Evolutionary conservation across 2,329 filamentous ascomycete genomes (phyloP).

Genomic region (Aspergillus sp.): DNA sequence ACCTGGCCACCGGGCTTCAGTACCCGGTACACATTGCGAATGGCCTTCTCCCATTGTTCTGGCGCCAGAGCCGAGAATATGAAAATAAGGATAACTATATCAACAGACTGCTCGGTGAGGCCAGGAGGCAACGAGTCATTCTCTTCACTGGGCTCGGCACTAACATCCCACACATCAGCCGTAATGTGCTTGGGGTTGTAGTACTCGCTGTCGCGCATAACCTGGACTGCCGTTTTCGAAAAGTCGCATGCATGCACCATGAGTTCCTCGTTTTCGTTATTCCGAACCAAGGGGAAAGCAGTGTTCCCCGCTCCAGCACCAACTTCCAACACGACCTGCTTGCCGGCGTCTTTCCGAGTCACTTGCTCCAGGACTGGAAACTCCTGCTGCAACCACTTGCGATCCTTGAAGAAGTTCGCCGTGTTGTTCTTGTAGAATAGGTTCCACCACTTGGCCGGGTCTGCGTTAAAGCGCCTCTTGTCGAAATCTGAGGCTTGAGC

Average conservation of each 20-base stretch:
- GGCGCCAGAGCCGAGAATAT: slow-evolving; percentile 93
- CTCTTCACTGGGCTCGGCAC: slow-evolving; percentile 56
- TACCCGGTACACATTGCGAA: slow-evolving; percentile 76
- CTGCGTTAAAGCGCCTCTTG: slow-evolving; percentile 80
- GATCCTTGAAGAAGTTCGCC: slow-evolving; percentile 96
- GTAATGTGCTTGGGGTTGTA: slow-evolving; percentile 73
- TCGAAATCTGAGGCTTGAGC: slow-evolving; percentile 92
- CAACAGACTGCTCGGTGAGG: slow-evolving; percentile 74
- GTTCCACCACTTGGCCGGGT: slow-evolving; percentile 97
- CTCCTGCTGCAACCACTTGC: slow-evolving; percentile 95
- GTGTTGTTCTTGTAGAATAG: slow-evolving; percentile 97
- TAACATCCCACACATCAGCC: slow-evolving; percentile 93
- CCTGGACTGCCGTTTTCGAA: slow-evolving; percentile 88
- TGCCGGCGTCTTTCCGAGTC: slow-evolving; percentile 68
- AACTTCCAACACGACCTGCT: slow-evolving; percentile 76
- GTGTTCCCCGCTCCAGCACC: slow-evolving; percentile 96
- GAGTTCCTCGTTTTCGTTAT: slow-evolving; percentile 78
- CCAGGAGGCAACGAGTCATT: slow-evolving; percentile 66
- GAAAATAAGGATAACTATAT: slow-evolving; percentile 93
- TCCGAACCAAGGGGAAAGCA: slow-evolving; percentile 82
- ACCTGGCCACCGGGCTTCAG: slow-evolving; percentile 92
- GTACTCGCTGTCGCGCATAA: slow-evolving; percentile 77
- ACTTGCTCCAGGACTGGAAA: slow-evolving; percentile 84
- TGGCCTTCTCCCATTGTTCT: slow-evolving; percentile 76
- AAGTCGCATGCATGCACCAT: slow-evolving; percentile 95